Evolutionary conservation across 2,329 filamentous ascomycete genomes (phyloP), one percentile per base, ranked within the genome.

Genomic region (Diaporthe citrichinensis): DNA sequence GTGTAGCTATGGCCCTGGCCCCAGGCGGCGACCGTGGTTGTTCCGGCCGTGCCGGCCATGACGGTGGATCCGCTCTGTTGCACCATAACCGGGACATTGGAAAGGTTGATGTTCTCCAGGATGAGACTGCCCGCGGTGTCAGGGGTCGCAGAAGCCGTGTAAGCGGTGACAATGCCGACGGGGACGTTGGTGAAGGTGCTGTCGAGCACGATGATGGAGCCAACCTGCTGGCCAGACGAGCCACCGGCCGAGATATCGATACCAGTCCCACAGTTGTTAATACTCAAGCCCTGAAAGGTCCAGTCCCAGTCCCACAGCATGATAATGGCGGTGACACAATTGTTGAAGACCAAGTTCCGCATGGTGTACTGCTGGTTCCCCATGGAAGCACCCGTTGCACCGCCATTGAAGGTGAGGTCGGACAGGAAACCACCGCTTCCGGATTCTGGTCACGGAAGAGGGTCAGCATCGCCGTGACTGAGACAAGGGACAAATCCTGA

Each of bases 231-330:
- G 49, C 86, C 86, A 39, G 85, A 82, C 9, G 85, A 86, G 28
- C 86, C 85, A 71, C 85, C 85, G 51, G 86, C 88, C 0, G 83
- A 83, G 83, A 94, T 91, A 80, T 94, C 91, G 74, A 94, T 86
- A 59, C 91, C 92, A 59, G 90, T 86, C 6, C 84, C 84, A 78
- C 90, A 91, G 81, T 91, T 88, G 82, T 89, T 89, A 83, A 94
- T 90, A 36, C 84, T 84, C 1, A 93, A 80, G 4, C 88, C 89
- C 79, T 91, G 91, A 83, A 93, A 91, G 9, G 90, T 92, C 91
- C 92, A 95, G 39, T 90, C 90, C 93, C 93, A 95, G 83, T 93
- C 90, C 93, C 93, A 95, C 78, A 92, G 89, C 84, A 76, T 77
- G 49, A 76, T 76, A 12, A 77, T 77, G n/a, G 76, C 76, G 3